Conservation (phyloP, 2,329 filamentous ascomycete genomes). For the Madurella fahalii region DNA sequence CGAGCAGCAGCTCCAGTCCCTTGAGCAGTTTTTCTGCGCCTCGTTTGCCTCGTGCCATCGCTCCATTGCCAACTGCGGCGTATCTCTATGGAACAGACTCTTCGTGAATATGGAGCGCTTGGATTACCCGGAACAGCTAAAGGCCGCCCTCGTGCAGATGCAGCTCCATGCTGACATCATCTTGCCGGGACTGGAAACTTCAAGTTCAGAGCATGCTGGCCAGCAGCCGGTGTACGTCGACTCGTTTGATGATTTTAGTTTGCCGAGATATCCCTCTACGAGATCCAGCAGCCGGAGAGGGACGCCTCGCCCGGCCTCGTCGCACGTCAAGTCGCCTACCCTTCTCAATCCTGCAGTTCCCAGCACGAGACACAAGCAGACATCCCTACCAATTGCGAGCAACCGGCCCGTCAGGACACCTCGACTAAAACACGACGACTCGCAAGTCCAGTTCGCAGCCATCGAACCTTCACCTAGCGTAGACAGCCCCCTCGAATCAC, state of each 20-base stretch:
- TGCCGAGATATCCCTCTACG: slow-evolving; percentile 28
- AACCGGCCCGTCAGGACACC: slow-evolving; percentile 33
- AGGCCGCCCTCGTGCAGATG: slow-evolving; percentile 57
- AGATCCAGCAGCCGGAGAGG: slow-evolving; percentile 23
- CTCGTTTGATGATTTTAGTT: slow-evolving; percentile 44
- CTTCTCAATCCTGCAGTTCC: slow-evolving; percentile 33
- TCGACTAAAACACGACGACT: slow-evolving; percentile 71
- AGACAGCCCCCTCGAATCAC: slow-evolving; percentile 55
- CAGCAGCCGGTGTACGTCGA: slow-evolving; percentile 43
- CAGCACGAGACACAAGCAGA: slow-evolving; percentile 24
- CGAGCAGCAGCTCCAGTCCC: slow-evolving; percentile 43
- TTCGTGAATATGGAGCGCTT: slow-evolving; percentile 59
- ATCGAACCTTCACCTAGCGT: slow-evolving; percentile 58
- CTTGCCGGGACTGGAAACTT: slow-evolving; percentile 41
- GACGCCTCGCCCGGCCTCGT: slow-evolving; percentile 25
- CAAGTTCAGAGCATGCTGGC: slow-evolving; percentile 36
- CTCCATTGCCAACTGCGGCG: slow-evolving; percentile 48
- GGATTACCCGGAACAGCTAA: slow-evolving; percentile 62
- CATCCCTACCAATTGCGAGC: slow-evolving; percentile 29
- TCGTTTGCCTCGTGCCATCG: slow-evolving; percentile 57
- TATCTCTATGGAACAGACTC: slow-evolving; percentile 62
- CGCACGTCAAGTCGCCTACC: slow-evolving; percentile 32
- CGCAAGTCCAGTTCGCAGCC: slow-evolving; percentile 71
- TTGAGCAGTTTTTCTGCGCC: slow-evolving; percentile 54
- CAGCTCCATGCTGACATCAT: slow-evolving; percentile 48